These are phyloP conservation scores for Lachancea fermentati DNA, from an alignment of 805 yeast genomes.

Conservation along the genomic window DNA sequence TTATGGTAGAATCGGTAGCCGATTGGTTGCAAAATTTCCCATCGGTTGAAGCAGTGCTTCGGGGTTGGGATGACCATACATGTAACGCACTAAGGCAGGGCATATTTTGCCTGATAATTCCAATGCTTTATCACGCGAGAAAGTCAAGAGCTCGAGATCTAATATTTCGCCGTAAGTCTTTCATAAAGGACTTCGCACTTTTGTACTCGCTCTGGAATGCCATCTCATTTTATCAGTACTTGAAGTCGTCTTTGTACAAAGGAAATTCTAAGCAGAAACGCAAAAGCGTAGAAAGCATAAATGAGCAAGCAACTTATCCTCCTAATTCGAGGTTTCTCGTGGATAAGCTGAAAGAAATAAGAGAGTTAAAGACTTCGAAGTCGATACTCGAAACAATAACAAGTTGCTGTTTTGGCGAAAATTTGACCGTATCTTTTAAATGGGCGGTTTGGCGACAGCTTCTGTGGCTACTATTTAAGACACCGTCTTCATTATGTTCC, in stretches of 20 bases:
- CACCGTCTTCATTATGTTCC: constrained; percentile 4
- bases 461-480: constrained; percentile 8
- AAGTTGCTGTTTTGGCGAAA: constrained; percentile 19
- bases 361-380: constrained; percentile 18
- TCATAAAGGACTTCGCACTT: constrained; percentile 14
- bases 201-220: constrained; percentile 20
- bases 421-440: constrained; percentile 20
- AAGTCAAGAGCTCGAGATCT: constrained; percentile 10
- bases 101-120: constrained; percentile 13
- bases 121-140: constrained; percentile 9
- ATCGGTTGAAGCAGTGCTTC: background rate
- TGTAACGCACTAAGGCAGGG: constrained; percentile 11
- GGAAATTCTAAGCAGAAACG: constrained; percentile 1
- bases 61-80: constrained; percentile 4
- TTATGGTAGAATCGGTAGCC: constrained; percentile 12
- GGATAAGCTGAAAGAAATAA: constrained; percentile 23
- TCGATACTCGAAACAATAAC: constrained; percentile 18
- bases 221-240: constrained; percentile 13
- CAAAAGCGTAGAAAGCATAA: background rate
- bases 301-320: background rate
- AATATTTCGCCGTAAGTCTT: constrained; percentile 14
- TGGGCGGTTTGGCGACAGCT: constrained; percentile 29
- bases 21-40: constrained; percentile 5
- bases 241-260: constrained; percentile 6
- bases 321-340: constrained; percentile 16